Evolutionary conservation across 1,284 basidiomycete genomes (phyloP).

Genomic region (Ustilago bromivora): DNA sequence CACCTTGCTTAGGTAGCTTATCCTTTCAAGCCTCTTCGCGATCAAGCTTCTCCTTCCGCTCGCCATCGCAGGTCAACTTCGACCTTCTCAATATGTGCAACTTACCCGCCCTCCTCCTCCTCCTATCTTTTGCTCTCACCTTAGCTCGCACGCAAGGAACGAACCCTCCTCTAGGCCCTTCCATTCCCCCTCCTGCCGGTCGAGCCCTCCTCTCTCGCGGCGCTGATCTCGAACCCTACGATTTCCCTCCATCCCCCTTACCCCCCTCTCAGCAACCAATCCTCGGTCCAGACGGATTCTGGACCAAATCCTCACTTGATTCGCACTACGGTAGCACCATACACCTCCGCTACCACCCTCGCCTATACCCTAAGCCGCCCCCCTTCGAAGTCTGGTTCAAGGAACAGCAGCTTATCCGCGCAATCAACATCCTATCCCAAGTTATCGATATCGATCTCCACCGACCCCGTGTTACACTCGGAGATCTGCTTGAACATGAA

Average conservation of each 20-base stretch:
- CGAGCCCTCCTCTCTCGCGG: conserved; percentile 20
- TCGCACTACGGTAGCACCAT: conserved; percentile 15
- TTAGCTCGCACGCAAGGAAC: neutral
- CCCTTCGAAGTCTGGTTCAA: conserved; percentile 39
- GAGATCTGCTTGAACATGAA: conserved; percentile 8
- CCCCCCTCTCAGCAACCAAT: neutral
- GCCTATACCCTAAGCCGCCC: conserved; percentile 7
- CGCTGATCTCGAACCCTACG: conserved; percentile 19
- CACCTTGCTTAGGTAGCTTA: too few relatives aligned
- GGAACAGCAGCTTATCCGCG: conserved; percentile 30
- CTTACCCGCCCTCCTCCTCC: neutral
- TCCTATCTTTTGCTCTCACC: neutral
- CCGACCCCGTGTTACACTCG: neutral
- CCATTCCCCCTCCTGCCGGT: conserved; percentile 25
- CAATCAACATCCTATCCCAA: conserved; percentile 12
- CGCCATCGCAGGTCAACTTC: too few relatives aligned
- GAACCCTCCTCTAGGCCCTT: neutral
- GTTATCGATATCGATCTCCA: neutral
- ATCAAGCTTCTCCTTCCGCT: too few relatives aligned
- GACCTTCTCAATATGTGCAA: neutral
- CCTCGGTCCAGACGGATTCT: conserved; percentile 26
- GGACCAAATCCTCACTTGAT: conserved; percentile 19
- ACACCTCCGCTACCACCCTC: conserved; percentile 19
- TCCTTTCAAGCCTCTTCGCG: too few relatives aligned
- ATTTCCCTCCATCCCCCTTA: conserved; percentile 11